These are phyloP conservation scores for Termitomyces sp. DNA, from an alignment of 768 basidiomycete genomes.

Conservation along the genomic window DNA sequence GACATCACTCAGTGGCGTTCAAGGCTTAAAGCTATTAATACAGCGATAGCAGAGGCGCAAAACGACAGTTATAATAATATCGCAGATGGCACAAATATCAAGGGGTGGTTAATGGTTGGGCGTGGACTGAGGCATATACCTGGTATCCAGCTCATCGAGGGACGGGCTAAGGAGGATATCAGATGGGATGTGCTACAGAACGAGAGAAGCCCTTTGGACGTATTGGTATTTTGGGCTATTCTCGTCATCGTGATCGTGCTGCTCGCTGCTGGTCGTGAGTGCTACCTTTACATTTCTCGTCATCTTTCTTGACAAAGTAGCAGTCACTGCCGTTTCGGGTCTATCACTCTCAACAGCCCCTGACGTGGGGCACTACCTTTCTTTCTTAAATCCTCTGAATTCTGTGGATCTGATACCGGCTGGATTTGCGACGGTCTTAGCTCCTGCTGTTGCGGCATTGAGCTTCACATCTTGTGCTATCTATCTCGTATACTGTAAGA, in stretches of 20 bases:
- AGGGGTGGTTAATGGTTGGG: slow-evolving; percentile 78
- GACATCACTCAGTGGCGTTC: slow-evolving; percentile 70
- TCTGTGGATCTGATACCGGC: slow-evolving; percentile 43
- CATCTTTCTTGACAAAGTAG: slow-evolving; percentile 3
- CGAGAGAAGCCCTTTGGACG: slow-evolving; percentile 40
- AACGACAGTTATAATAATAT: slow-evolving; percentile 64
- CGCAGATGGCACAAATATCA: slow-evolving; percentile 60
- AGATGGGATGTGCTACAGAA: slow-evolving; percentile 73
- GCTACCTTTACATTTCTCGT: not conserved
- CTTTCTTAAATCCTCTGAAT: slow-evolving; percentile 53
- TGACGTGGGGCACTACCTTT: slow-evolving; percentile 64
- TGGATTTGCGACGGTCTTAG: slow-evolving; percentile 63
- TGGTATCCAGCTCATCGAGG: slow-evolving; percentile 66
- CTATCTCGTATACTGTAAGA: slow-evolving; percentile 47
- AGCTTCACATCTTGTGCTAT: slow-evolving; percentile 55
- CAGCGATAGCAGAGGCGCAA: slow-evolving; percentile 67
- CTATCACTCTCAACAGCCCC: slow-evolving; percentile 66
- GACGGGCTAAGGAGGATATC: slow-evolving; percentile 78
- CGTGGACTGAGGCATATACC: slow-evolving; percentile 58
- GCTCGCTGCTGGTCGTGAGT: slow-evolving; percentile 59
- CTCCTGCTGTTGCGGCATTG: slow-evolving; percentile 56
- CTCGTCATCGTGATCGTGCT: slow-evolving; percentile 42
- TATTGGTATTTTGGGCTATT: slow-evolving; percentile 51
- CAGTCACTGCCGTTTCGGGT: slow-evolving; percentile 69
- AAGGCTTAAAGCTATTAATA: slow-evolving; percentile 65